Evolutionary conservation across 2,329 filamentous ascomycete species (phyloP).

Genomic region (Karstenula rhodostoma): DNA sequence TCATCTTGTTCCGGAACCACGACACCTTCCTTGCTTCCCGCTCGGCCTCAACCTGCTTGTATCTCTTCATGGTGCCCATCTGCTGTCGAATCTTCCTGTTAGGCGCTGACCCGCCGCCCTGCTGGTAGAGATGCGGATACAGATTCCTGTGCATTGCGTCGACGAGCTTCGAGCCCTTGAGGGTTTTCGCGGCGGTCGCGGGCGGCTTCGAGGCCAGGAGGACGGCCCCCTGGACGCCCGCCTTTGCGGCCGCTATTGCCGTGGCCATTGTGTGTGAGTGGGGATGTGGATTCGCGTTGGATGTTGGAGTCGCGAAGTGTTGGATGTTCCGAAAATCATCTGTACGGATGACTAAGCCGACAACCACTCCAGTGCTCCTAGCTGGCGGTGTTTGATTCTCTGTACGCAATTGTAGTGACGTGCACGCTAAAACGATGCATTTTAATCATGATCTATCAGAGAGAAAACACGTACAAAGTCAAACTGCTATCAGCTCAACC

Average conservation of each 20-base stretch:
- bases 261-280: conserved; percentile 62
- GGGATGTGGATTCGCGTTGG: not conserved
- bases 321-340: conserved; percentile 32
- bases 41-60: conserved; percentile 11
- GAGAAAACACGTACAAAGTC: too few species aligned
- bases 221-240: conserved; percentile 43
- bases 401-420: not conserved
- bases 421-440: too few species aligned
- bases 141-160: conserved; percentile 22
- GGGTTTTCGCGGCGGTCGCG: not conserved
- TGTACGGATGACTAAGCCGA: conserved; percentile 35
- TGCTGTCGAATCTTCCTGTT: not conserved
- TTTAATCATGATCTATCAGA: too few species aligned
- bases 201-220: not conserved
- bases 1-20: conserved; percentile 11
- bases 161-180: conserved; percentile 20
- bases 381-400: not conserved
- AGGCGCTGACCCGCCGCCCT: conserved; percentile 5
- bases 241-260: conserved; percentile 66
- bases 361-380: not conserved
- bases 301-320: conserved; percentile 18
- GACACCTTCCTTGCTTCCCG: not conserved
- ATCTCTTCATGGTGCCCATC: not conserved
- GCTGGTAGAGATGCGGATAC: conserved; percentile 22
- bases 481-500: too few species aligned